phyloP scores from a whole-genome alignment of 176 grass and related monocot genomes.

The Tillandsia fasciculata region DNA sequence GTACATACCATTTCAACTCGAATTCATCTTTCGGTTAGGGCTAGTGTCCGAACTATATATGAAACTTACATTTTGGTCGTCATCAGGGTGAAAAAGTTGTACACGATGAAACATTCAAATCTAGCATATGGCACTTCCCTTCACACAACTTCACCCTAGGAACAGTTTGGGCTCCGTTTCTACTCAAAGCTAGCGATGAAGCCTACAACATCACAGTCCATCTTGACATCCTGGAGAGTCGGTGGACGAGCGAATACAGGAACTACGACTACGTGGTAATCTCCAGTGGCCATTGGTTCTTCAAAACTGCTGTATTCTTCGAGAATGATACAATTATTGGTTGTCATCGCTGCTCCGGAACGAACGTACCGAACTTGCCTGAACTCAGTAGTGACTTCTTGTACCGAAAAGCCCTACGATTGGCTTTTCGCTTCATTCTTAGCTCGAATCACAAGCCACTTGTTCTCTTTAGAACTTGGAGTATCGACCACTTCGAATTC shows the following conservation, averaged over 20 bases:
- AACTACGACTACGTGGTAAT: constrained; percentile 74
- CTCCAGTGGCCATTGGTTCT: constrained; percentile 79
- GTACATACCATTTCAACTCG: constrained; percentile 15
- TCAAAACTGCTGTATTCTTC: constrained; percentile 63
- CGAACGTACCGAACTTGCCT: constrained; percentile 25
- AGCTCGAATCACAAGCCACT: constrained; percentile 45
- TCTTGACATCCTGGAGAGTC: constrained; percentile 43
- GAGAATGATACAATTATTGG: constrained; percentile 43
- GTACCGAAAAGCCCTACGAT: constrained; percentile 37
- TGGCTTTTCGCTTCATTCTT: constrained; percentile 47
- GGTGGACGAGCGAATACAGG: constrained; percentile 48
- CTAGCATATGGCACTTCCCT: constrained; percentile 62
- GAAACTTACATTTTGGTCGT: neutral
- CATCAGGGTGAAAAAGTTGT: constrained; percentile 58
- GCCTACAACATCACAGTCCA: constrained; percentile 49
- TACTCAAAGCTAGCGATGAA: constrained; percentile 49
- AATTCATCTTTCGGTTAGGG: neutral
- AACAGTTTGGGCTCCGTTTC: constrained; percentile 68
- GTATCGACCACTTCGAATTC: constrained; percentile 52
- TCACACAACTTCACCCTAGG: constrained; percentile 66
- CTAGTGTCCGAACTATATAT: too few relatives aligned
- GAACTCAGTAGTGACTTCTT: constrained; percentile 31
- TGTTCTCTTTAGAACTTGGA: constrained; percentile 68
- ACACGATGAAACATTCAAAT: constrained; percentile 51
- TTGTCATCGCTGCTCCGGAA: constrained; percentile 59